A percentile compares a stretch with the other conserved stretches of the same genome.
Conservation (phyloP, 805 yeast species). For the Pichia californica region DNA sequence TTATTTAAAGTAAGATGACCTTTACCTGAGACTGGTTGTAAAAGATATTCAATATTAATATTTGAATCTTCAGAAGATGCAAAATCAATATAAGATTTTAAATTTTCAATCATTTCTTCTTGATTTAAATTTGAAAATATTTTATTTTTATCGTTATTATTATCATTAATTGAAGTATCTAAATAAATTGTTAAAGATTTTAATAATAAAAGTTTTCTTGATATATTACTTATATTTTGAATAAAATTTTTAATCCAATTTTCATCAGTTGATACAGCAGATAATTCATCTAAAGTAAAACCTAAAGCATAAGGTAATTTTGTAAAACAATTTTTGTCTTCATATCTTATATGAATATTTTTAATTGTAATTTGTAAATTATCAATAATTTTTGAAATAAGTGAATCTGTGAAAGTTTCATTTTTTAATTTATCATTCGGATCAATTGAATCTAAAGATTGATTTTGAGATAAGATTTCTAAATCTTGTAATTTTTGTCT, state of each 20-base stretch:
- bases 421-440: conserved; percentile 43
- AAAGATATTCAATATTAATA: conserved; percentile 45
- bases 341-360: conserved; percentile 88
- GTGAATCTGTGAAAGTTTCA: conserved; percentile 79
- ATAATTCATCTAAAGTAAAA: conserved; percentile 71
- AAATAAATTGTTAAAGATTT: conserved; percentile 75
- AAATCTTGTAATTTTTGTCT: conserved; percentile 60
- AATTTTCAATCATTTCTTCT: conserved; percentile 41
- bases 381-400: conserved; percentile 85
- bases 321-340: conserved; percentile 68
- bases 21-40: conserved; percentile 83
- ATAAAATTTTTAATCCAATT: conserved; percentile 84
- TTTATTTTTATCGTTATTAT: conserved; percentile 15
- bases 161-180: conserved; percentile 60
- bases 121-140: conserved; percentile 34
- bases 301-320: conserved; percentile 79
- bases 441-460: conserved; percentile 20
- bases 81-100: conserved; percentile 38
- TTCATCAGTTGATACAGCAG: conserved; percentile 85
- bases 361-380: conserved; percentile 86
- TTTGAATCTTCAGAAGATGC: conserved; percentile 20
- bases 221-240: conserved; percentile 54
- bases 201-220: conserved; percentile 73
- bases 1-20: conserved; percentile 83
- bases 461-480: conserved; percentile 50